Base-by-base conservation (phyloP, 805 yeast species). In the Candida orba region DNA sequence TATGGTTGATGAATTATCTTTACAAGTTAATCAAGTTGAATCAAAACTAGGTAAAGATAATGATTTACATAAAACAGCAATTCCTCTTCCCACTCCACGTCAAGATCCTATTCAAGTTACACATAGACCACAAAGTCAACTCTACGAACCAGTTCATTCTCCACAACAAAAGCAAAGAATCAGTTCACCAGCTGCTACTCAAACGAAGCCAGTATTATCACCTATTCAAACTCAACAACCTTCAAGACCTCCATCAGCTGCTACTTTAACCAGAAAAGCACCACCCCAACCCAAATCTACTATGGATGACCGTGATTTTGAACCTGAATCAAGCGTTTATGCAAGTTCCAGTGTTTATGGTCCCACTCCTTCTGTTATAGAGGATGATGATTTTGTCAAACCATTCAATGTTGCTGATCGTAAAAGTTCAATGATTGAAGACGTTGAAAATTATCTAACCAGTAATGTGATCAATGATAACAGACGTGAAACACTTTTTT, bases 1-100 rank as follows among this genome's bases (percentile, higher is more conserved):
- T 14, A 63, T 67, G 66, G 66, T 67, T 22, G 68, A 66, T 39
- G 52, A 63, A n/a, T 41, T 57, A 43, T 41, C 56, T 14, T 51
- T 66, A 1, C 56, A 56, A 37, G 59, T 58, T 22, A 47, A 50
- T 31, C 40, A 53, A 8, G 58, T 55, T 13, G 56, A 51, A 39
- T 42, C 34, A 10, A 56, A 53, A 24, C 17, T 58, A 8, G 56
- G 51, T 12, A 22, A 30, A 18, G 29, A n/a, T 22, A 23, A 8
- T 10, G 8, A 30, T 17, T 20, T 33, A 4, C 36, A 34, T 32
- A n/a, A 32, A 9, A 32, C 5, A 12, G 20, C 8, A 15, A 15
- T 15, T 17, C 14, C 13, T 9, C 6, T 10, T 10, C 14, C 29
- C 8, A 27, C 13, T 27, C 29, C 8, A 10, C 29, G 8, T 12